phyloP scores from a whole-genome alignment of 2,329 filamentous ascomycete genomes.

The Xylaria polymorpha region DNA sequence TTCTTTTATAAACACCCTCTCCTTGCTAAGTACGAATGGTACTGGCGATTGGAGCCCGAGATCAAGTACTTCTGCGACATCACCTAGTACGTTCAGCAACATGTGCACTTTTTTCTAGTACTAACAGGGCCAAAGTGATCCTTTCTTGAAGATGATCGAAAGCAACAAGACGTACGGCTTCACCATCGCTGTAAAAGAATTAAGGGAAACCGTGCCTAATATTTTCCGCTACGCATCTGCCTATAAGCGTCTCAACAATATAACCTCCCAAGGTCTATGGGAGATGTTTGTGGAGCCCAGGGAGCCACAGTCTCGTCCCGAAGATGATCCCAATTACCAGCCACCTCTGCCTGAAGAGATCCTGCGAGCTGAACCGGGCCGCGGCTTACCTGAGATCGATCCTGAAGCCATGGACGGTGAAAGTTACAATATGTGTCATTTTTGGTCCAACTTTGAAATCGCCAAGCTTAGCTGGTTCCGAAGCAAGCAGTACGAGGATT shows the following conservation, averaged over 20 bases:
- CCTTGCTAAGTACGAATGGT: constrained; percentile 98
- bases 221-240: constrained; percentile 99
- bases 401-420: constrained; percentile 96
- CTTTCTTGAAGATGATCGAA: constrained; percentile 94
- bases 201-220: constrained; percentile 97
- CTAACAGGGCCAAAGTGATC: constrained; percentile 71
- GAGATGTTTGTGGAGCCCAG: constrained; percentile 94
- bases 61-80: constrained; percentile 99
- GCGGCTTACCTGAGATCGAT: constrained; percentile 82
- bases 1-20: constrained; percentile 98
- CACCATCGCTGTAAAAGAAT: constrained; percentile 97
- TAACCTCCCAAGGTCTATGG: constrained; percentile 93
- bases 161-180: constrained; percentile 98
- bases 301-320: constrained; percentile 69
- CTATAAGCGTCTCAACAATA: constrained; percentile 91
- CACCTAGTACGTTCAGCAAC: constrained; percentile 77
- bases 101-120: not conserved
- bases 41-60: constrained; percentile 98
- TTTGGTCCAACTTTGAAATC: constrained; percentile 99
- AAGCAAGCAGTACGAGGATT: constrained; percentile 96
- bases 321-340: constrained; percentile 73
- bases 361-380: constrained; percentile 77
- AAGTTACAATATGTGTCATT: constrained; percentile 99
- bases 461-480: constrained; percentile 94
- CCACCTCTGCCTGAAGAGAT: constrained; percentile 83